Base-by-base conservation (phyloP, 306 rosid genomes). In the Acacia melanoxylon region DNA sequence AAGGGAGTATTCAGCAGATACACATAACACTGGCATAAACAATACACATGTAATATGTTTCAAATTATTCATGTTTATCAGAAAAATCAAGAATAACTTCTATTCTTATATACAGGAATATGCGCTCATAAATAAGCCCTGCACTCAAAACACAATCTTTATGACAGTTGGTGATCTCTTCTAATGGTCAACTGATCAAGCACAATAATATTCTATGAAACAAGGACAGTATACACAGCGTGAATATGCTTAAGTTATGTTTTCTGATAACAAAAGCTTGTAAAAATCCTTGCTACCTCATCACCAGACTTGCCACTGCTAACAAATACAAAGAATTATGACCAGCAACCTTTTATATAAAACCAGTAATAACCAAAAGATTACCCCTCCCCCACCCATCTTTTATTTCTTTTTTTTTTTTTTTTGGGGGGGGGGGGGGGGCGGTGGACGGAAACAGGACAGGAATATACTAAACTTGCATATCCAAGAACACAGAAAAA, bases 401-500 rank as follows among this genome's bases (percentile, higher is more conserved):
- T 51, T 51, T 6, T 19, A 22, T 17, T 54, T n/a, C 48, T n/a
- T n/a, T 31, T 4, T 31, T 31, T 31, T 1, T 31, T 31, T 31
- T 1, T 31, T 31, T 31, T 1, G 4, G 4, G 35, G 35, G 35
- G 35, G 35, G 33, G 33, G 33, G 33, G 33, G 33, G 33, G 33
- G 33, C 3, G 33, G 33, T 0, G 2, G 2, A 51, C 0, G 3
- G 20, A 24, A 83, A 62, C 41, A 5, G 59, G 14, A 74, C 19
- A 78, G 37, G 41, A 71, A 25, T 37, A 4, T 67, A 62, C 35
- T 20, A 16, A 54, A 74, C n/a, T 24, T 25, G 6, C 59, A 76
- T 37, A 74, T 62, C 86, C 29, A 74, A 14, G 12, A 78, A 68
- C 70, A 25, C 48, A 58, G 31, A 79, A 29, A 74, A 71, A 81